Evolutionary conservation across 2,329 filamentous ascomycete genomes (phyloP).

Genomic region (Plenodomus biglobosus): DNA sequence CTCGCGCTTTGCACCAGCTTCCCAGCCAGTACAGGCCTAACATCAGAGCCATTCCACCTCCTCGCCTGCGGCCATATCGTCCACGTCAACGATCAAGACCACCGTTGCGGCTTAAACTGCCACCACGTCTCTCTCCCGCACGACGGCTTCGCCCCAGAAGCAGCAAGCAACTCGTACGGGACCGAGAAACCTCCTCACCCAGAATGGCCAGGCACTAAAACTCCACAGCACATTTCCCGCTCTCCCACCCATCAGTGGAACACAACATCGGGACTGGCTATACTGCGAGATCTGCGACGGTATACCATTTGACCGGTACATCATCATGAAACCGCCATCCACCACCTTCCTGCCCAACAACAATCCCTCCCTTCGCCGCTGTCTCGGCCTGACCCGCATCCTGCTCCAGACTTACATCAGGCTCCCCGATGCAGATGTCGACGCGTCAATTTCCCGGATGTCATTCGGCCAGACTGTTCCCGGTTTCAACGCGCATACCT

Average conservation of each 20-base stretch:
- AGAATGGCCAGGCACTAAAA: background rate
- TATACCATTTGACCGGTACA: slow-evolving; percentile 15
- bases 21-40: background rate
- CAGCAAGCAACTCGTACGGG: background rate
- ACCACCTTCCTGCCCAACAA: background rate
- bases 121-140: slow-evolving; percentile 2
- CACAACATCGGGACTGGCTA: slow-evolving; percentile 7
- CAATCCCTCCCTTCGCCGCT: slow-evolving; percentile 4
- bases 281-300: slow-evolving; percentile 21
- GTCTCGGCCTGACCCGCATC: slow-evolving; percentile 8
- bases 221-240: background rate
- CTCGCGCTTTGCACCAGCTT: slow-evolving; percentile 6
- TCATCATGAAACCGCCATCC: background rate
- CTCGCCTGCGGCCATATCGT: slow-evolving; percentile 24
- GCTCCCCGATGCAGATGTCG: background rate
- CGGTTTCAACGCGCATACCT: background rate
- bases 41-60: slow-evolving; percentile 10
- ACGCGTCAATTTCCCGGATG: background rate
- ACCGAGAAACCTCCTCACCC: background rate
- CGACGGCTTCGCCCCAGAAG: background rate
- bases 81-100: slow-evolving; percentile 7
- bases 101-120: slow-evolving; percentile 18
- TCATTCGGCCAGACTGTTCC: background rate
- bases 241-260: background rate
- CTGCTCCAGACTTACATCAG: slow-evolving; percentile 5